phyloP scores from a whole-genome alignment of 352 stramenopile genomes.

The Hyaloperonospora brassicae region DNA sequence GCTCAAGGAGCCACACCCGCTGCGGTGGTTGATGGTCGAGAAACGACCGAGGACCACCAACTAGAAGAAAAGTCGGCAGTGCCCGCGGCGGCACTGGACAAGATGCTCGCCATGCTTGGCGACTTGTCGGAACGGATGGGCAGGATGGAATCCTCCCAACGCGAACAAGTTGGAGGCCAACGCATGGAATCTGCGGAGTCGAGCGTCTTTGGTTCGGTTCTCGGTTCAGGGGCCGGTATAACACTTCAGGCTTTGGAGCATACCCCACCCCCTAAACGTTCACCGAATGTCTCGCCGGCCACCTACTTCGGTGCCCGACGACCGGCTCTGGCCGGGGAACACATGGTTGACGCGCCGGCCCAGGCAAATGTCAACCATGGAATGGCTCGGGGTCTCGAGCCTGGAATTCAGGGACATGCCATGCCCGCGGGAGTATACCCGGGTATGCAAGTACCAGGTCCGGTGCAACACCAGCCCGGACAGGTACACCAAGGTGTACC shows the following conservation, averaged over 20 bases:
- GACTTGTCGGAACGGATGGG: too few relatives aligned
- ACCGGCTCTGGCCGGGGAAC: not conserved
- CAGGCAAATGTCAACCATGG: not conserved
- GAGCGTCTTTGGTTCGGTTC: not conserved
- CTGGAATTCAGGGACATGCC: too few relatives aligned
- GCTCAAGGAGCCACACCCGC: too few relatives aligned
- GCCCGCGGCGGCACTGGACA: too few relatives aligned
- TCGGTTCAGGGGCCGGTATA: not conserved
- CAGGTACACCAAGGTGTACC: not conserved
- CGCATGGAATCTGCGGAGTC: too few relatives aligned
- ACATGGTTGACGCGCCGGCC: not conserved
- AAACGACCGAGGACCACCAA: too few relatives aligned
- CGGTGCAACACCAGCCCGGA: not conserved
- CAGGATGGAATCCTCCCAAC: too few relatives aligned
- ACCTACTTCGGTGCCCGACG: not conserved
- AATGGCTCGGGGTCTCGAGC: not conserved
- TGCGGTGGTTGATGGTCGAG: too few relatives aligned
- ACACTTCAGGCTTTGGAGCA: not conserved
- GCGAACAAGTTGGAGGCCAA: too few relatives aligned
- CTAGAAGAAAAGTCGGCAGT: too few relatives aligned
- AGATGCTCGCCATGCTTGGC: too few relatives aligned
- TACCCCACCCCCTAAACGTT: not conserved
- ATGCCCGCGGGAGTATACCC: too few relatives aligned
- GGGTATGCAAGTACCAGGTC: not conserved
- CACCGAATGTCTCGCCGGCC: not conserved